Percentiles rank a stretch among this genome's conserved stretches.
Evolutionary conservation across 2,329 filamentous ascomycete species (phyloP).

Genomic region (Herpotrichia juniperi): DNA sequence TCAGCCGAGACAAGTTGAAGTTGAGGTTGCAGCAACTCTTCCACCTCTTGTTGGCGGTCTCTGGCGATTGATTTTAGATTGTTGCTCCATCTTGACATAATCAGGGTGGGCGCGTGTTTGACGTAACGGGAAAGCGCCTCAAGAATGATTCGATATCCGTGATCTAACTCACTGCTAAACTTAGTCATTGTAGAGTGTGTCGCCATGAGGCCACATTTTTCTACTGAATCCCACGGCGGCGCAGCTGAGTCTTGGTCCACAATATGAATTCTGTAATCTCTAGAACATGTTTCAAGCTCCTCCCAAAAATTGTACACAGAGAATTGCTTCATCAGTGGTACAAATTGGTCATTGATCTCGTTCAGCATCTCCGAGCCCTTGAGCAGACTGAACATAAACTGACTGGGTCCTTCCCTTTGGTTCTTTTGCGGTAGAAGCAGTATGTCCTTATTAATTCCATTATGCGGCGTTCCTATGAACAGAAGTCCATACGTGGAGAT

Average conservation of each 20-base stretch:
- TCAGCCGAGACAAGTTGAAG: conserved; percentile 7
- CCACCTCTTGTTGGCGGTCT: conserved; percentile 19
- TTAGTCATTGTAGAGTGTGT: conserved; percentile 36
- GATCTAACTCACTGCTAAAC: conserved; percentile 18
- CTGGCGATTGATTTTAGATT: conserved; percentile 16
- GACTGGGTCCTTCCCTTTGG: conserved; percentile 13
- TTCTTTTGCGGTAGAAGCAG: conserved; percentile 9
- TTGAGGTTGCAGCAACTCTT: conserved; percentile 17
- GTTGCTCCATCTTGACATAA: conserved; percentile 18
- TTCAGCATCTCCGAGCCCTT: conserved; percentile 26
- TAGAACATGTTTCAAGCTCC: conserved; percentile 19
- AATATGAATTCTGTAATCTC: conserved; percentile 18
- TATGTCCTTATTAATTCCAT: conserved; percentile 18
- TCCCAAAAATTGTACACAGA: conserved; percentile 31
- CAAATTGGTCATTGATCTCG: conserved; percentile 24
- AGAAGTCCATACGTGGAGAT: conserved; percentile 69
- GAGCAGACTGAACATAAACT: conserved; percentile 20
- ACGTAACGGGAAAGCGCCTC: conserved; percentile 26
- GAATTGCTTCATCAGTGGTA: conserved; percentile 23
- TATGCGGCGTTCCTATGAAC: conserved; percentile 26
- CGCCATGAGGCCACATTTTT: conserved; percentile 28
- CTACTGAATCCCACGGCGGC: conserved; percentile 26
- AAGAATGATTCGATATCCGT: conserved; percentile 21
- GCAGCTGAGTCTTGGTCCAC: conserved; percentile 32
- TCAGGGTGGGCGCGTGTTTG: conserved; percentile 15